Conservation (phyloP, 2,329 filamentous ascomycete genomes). For the Gaeumannomyces sp. region DNA sequence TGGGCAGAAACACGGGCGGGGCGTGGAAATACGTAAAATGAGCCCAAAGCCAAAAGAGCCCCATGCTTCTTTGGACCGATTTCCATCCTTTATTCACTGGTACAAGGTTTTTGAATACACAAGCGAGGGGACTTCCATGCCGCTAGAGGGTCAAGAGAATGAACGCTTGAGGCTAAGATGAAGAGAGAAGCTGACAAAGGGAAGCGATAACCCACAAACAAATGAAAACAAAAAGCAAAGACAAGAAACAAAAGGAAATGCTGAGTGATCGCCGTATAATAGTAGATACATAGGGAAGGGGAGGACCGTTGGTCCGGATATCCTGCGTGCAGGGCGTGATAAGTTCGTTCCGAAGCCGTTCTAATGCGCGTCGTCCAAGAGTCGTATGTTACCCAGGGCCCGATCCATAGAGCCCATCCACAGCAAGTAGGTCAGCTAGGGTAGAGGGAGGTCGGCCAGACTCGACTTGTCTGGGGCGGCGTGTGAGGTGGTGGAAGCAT, state of each 20-base stretch:
- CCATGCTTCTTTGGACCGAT: no score
- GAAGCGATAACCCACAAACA: slow-evolving; percentile 2
- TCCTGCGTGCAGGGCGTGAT: not conserved
- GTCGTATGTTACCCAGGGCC: not conserved
- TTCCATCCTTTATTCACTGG: not conserved
- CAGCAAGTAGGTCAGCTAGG: not conserved
- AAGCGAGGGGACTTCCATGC: not conserved
- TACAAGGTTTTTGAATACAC: not conserved
- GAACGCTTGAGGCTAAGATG: not conserved
- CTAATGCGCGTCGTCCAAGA: slow-evolving; percentile 1
- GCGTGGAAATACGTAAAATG: not conserved
- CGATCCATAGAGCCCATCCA: not conserved
- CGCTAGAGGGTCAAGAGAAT: not conserved
- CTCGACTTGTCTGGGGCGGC: not conserved
- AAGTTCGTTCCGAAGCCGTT: slow-evolving; percentile 1
- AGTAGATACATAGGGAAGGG: slow-evolving; percentile 4
- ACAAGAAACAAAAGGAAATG: not conserved
- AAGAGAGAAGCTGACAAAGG: not conserved
- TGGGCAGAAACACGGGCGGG: no score
- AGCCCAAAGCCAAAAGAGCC: not conserved
- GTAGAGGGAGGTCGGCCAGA: not conserved
- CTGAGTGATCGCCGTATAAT: not conserved
- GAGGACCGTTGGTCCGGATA: not conserved
- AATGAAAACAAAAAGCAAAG: not conserved
- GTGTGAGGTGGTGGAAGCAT: not conserved